Base-by-base conservation (phyloP, 805 yeast genomes). In the Cyberlindnera mrakii region DNA sequence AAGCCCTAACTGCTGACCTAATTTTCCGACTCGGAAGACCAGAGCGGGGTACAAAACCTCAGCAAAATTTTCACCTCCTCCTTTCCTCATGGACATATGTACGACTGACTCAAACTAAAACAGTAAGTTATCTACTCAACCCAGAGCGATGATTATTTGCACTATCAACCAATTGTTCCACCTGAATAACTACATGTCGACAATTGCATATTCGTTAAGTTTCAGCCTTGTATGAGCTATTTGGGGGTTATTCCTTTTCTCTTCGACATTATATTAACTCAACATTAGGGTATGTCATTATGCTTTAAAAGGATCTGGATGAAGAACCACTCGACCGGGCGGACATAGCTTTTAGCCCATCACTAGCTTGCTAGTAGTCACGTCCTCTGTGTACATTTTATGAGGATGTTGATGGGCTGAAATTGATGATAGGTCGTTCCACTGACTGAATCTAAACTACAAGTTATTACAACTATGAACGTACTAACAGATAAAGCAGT, bases 381-480 rank as follows among this genome's bases (percentile, higher is more conserved):
- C 68, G 56, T 52, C 60, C 64, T 46, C 49, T 42, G 80, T 75
- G 80, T 75, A 75, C 80, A 55, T 53, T 50, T 60, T 61, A n/a
- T 48, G 47, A 41, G 60, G 67, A 59, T 58, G 70, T 63, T 70
- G 78, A 61, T 57, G 60, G 50, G 43, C 53, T 49, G 67, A 71
- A 65, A 68, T 62, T 75, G 80, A 72, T 75, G 80, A 75, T 45
- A 66, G 72, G 61, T 57, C 60, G 52, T 42, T 51, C 40, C 35
- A 27, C 45, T 48, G 54, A 41, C 50, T 34, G 15, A n/a, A 16
- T 13, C 13, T n/a, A 29, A 27, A 13, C 16, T 17, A 16, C 25
- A 19, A 7, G 17, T 36, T n/a, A 25, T 9, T n/a, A 8, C 5
- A 20, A 5, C n/a, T 23, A 2, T 23, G 13, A 15, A 3, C 7